Evolutionary conservation across 2,329 filamentous ascomycete genomes (phyloP), one percentile per base, ranked within the genome.

Genomic region (Penicillium vulpinum): DNA sequence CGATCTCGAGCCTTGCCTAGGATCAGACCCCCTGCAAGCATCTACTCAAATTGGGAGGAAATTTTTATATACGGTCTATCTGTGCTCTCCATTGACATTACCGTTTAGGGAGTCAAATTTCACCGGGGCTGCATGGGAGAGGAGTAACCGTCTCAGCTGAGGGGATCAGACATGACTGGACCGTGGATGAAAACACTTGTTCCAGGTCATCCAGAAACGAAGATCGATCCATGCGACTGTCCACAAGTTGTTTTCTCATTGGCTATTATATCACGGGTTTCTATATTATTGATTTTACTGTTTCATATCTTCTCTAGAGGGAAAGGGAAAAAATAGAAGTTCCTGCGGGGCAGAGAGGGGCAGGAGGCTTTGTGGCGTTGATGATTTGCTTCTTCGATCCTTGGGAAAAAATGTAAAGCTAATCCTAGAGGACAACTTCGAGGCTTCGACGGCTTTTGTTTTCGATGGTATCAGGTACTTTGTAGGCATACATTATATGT

Each of bases 341-440:
- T 59, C 45, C 54, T 57, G 52, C 47, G 61, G 63, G 62, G 63
- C 60, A 56, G 57, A 55, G 54, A 59, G 55, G 51, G 57, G 57
- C 48, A 36, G 38, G 36, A 35, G 51, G 44, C 38, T 43, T 60
- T 51, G 38, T 41, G 40, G 47, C 44, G 31, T 46, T 40, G 15
- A 44, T 59, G 55, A 64, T 62, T 51, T 62, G 52, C 51, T 36
- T 51, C 48, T 40, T 11, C 13, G 46, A 45, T 36, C 50, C 35
- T 48, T 28, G 10, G 24, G 11, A 22, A 31, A 9, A 22, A 22
- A 22, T 5, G 8, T 44, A 40, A 38, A 45, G 47, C 40, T 33
- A 33, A 28, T 31, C 11, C 10, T 50, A 13, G 43, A n/a, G n/a
- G n/a, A n/a, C n/a, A n/a, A 28, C 21, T 24, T 39, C 26, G 39